Evolutionary conservation across 495 filamentous ascomycete genomes (phyloP).

Genomic region (Schizothecium vesticola): DNA sequence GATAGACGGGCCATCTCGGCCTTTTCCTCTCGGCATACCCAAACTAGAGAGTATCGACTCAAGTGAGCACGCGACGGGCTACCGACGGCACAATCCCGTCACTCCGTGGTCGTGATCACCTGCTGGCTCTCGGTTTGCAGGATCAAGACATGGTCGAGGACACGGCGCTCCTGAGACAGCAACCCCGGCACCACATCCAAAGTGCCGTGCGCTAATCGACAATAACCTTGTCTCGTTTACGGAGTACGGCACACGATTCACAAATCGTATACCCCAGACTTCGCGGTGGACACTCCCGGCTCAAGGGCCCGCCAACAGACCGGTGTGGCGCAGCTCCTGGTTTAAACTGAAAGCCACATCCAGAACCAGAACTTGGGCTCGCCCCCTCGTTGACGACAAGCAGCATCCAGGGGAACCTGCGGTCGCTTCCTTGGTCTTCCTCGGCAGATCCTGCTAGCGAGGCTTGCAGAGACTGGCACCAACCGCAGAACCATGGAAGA

Average conservation of each 20-base stretch:
- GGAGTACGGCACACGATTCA: not conserved
- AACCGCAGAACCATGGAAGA: not conserved
- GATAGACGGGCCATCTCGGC: constrained; percentile 4
- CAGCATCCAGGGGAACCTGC: not conserved
- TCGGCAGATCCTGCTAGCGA: not conserved
- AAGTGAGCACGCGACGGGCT: not conserved
- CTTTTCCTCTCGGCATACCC: not conserved
- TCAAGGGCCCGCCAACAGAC: not conserved
- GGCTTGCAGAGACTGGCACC: too few relatives aligned
- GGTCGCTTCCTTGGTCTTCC: not conserved
- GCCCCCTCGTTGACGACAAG: not conserved
- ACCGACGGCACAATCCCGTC: not conserved
- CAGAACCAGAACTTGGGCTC: not conserved
- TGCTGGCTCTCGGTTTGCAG: not conserved
- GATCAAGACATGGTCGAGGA: not conserved
- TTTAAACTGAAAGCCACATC: not conserved
- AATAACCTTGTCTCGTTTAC: not conserved
- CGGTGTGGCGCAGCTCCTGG: not conserved
- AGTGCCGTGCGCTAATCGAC: not conserved
- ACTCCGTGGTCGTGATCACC: not conserved
- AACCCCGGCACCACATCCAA: not conserved
- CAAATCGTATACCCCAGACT: not conserved
- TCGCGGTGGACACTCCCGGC: not conserved
- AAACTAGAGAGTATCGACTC: not conserved
- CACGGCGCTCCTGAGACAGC: not conserved